phyloP scores from a whole-genome alignment of 495 filamentous ascomycete species.

The Aspergillus avenaceus region DNA sequence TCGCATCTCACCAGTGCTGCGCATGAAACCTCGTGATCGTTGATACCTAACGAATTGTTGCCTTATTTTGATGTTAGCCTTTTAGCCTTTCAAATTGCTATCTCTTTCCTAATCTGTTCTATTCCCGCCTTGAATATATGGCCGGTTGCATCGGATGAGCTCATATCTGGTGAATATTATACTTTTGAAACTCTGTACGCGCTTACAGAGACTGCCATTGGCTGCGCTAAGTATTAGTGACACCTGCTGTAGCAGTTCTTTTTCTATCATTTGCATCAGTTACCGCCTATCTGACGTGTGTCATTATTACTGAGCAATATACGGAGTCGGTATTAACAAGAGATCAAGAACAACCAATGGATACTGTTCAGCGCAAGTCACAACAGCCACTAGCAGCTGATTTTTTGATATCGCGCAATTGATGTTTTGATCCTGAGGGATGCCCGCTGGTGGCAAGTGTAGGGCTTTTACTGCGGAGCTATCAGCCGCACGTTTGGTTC shows the following conservation, averaged over 20 bases:
- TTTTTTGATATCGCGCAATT: background rate
- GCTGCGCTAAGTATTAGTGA: background rate
- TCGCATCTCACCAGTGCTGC: constrained; percentile 1
- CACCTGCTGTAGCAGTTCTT: background rate
- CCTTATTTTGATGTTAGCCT: background rate
- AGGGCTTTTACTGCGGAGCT: background rate
- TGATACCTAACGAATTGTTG: background rate
- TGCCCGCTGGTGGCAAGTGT: background rate
- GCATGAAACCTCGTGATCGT: constrained; percentile 11
- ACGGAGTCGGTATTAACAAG: background rate
- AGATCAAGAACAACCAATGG: background rate
- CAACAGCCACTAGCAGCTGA: background rate
- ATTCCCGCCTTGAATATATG: background rate
- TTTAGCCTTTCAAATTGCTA: constrained; percentile 2
- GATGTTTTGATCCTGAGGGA: background rate
- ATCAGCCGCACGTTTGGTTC: background rate
- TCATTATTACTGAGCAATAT: background rate
- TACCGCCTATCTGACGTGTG: background rate
- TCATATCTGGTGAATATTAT: background rate
- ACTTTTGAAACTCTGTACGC: background rate
- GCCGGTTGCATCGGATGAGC: background rate
- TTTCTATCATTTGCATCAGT: background rate
- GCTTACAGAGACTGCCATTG: background rate
- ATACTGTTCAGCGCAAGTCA: background rate
- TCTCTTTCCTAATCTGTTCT: background rate